Conservation (phyloP, 2,329 filamentous ascomycete species). For the Ascochyta clinopodiicola region DNA sequence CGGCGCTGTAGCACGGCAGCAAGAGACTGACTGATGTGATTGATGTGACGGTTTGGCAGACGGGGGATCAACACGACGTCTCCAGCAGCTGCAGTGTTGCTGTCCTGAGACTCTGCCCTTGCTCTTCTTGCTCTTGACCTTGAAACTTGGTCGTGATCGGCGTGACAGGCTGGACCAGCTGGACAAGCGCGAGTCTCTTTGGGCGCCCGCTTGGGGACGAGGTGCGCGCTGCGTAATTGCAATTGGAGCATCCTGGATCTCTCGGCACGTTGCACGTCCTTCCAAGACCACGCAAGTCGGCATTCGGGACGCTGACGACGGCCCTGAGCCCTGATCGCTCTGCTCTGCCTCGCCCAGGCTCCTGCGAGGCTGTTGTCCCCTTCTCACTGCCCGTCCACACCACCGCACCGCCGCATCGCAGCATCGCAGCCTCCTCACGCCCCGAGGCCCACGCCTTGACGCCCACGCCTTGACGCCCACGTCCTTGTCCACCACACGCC, state of each 20-base stretch:
- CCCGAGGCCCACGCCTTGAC: neutral
- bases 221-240: constrained; percentile 7
- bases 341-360: neutral
- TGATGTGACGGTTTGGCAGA: no score
- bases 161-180: neutral
- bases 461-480: no score
- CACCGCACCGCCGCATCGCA: neutral
- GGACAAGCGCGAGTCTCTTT: neutral
- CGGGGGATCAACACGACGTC: no score
- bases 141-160: no score
- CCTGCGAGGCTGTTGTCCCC: constrained; percentile 11
- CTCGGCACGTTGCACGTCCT: constrained; percentile 5
- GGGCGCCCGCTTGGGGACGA: neutral
- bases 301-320: constrained; percentile 9
- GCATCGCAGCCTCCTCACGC: neutral
- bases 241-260: constrained; percentile 4
- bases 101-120: no score
- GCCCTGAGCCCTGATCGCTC: constrained; percentile 1
- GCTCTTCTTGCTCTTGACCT: no score
- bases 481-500: no score
- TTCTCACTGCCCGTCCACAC: constrained; percentile 1
- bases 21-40: neutral
- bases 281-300: constrained; percentile 6
- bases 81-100: no score
- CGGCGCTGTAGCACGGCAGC: neutral